Percentiles rank a stretch among this genome's conserved stretches.
Evolutionary conservation across 345 rosid genomes (phyloP).

Genomic region (Trapa incisa): DNA sequence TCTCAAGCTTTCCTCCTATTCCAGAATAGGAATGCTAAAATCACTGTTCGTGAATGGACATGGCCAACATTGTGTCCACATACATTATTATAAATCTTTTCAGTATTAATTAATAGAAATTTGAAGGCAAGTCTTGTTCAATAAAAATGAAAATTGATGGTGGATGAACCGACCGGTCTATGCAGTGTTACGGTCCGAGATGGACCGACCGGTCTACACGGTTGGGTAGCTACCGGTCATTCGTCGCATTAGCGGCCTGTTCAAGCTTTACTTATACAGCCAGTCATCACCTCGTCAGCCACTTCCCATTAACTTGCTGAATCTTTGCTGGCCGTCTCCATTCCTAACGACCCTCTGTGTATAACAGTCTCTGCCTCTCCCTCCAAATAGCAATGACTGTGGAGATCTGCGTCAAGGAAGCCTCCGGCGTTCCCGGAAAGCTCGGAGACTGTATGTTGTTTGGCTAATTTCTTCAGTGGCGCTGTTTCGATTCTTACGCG

Average conservation of each 20-base stretch:
- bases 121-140: too few species aligned
- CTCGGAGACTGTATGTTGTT: slow-evolving; percentile 60
- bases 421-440: slow-evolving; percentile 49
- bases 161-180: too few species aligned
- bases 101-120: too few species aligned
- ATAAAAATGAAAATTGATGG: too few species aligned
- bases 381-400: not conserved
- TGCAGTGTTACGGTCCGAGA: too few species aligned
- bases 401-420: slow-evolving; percentile 75
- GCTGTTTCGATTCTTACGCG: not conserved
- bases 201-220: not conserved
- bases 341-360: not conserved
- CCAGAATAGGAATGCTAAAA: too few species aligned
- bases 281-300: too few species aligned
- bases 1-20: too few species aligned
- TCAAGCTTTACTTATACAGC: not conserved
- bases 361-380: not conserved
- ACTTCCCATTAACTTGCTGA: not conserved
- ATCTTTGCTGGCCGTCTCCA: not conserved
- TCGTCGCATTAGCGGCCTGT: not conserved
- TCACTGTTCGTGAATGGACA: too few species aligned
- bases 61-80: too few species aligned
- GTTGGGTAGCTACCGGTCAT: not conserved
- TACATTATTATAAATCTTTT: too few species aligned
- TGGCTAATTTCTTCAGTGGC: not conserved